A percentile compares a stretch with the other conserved stretches of the same genome.
These are phyloP conservation scores for Achlya hypogyna DNA, from an alignment of 352 stramenopile species.

Conservation along the genomic window DNA sequence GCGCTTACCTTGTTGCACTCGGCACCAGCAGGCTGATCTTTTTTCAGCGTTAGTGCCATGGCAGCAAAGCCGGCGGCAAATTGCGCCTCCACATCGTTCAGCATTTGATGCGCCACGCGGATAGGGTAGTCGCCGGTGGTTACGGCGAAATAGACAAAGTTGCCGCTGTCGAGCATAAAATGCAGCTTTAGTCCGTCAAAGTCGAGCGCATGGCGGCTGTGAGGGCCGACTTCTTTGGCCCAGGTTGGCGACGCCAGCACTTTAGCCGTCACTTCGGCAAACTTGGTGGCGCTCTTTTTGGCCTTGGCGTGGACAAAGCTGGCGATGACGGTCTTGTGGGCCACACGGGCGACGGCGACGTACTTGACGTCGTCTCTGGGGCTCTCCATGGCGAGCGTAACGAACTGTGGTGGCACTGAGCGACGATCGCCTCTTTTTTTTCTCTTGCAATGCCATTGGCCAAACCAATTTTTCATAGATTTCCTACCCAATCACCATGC, in stretches of 20 bases:
- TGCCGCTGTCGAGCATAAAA: slow-evolving; percentile 16
- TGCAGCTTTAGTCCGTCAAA: slow-evolving; percentile 18
- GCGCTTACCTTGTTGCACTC: slow-evolving; percentile 16
- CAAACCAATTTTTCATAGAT: too few species aligned
- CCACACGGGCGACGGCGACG: slow-evolving; percentile 3
- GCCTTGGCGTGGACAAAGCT: slow-evolving; percentile 1
- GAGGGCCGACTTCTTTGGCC: not conserved
- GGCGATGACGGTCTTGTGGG: not conserved
- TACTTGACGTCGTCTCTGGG: slow-evolving; percentile 18
- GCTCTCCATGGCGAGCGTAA: too few species aligned
- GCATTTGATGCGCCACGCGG: slow-evolving; percentile 14
- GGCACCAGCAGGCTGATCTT: not conserved
- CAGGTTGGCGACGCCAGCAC: slow-evolving; percentile 10
- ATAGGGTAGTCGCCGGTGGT: slow-evolving; percentile 7
- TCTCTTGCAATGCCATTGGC: too few species aligned
- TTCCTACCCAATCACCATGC: too few species aligned
- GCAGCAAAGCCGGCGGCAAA: slow-evolving; percentile 3
- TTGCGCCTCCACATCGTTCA: slow-evolving; percentile 13
- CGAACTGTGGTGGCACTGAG: too few species aligned
- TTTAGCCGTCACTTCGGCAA: slow-evolving; percentile 1
- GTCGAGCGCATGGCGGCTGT: slow-evolving; percentile 14
- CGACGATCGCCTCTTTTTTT: too few species aligned
- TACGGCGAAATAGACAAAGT: slow-evolving; percentile 18
- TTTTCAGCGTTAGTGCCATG: not conserved
- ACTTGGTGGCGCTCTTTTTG: not conserved